Base-by-base conservation (phyloP, 371 early-diverging fungal species). In the Apophysomyces trapeziformis region DNA sequence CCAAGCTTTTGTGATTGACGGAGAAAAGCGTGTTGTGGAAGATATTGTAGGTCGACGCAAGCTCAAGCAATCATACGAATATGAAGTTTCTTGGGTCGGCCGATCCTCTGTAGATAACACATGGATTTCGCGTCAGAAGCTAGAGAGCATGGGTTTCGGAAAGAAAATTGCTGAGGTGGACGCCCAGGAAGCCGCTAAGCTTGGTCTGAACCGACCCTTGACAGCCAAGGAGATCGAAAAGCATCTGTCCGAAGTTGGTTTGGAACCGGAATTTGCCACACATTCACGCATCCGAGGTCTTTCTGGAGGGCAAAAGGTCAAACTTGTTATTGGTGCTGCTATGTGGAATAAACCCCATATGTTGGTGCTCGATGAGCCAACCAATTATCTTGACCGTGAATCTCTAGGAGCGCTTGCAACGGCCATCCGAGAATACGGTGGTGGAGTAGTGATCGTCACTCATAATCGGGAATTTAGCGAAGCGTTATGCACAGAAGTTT, bases 261-360 rank as follows among this genome's bases (percentile, higher is more conserved):
- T 89, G 50, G 85, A 86, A 13, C 80, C 89, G 46, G 89, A 90
- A 65, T 88, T 89, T 68, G 90, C 88, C 60, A 86, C 91, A 70
- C 93, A 93, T 83, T 86, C 84, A 70, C 90, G 86, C 68, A 92
- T 93, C 76, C 86, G 86, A 73, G 92, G 90, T 81, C 87, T 95
- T 16, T 93, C 93, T 58, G 96, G 94, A 72, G 94, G 96, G 56
- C 94, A 95, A 73, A 95, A 95, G 84, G 63, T 91, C 74, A 90
- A 92, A 83, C 85, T 95, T 26, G 92, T 91, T 38, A 84, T 94
- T 57, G 93, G 89, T 60, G 92, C 91, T 44, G 89, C 90, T 61
- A 89, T 90, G 88, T 92, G 92, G 91, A 85, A 87, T 76, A 84
- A 86, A 66, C 94, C 94, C 59, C 93, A 94, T 74, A 88, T 94